Percentiles rank a stretch among this genome's conserved stretches.
These are phyloP conservation scores for Vanderwaltozyma yarrowii DNA, from an alignment of 805 yeast species.

Conservation along the genomic window DNA sequence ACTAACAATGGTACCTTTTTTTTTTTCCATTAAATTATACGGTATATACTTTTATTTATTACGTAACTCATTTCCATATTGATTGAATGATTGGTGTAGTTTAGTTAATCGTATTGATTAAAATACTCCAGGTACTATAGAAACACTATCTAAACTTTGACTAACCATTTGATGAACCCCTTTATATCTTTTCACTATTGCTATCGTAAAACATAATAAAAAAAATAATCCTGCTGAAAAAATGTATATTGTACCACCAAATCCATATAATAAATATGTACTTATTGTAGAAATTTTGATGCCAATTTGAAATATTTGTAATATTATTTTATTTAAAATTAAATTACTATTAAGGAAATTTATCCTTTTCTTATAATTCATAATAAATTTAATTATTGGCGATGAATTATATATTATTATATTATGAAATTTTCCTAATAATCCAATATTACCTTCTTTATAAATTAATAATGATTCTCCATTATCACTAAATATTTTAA, in stretches of 20 bases:
- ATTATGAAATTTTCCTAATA: conserved; percentile 27
- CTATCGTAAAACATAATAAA: conserved; percentile 20
- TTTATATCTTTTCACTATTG: conserved; percentile 20
- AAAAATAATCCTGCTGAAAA: conserved; percentile 25
- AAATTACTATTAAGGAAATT: neutral
- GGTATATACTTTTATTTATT: no score
- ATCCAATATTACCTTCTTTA: conserved; percentile 9
- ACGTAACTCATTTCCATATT: no score
- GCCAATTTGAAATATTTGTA: conserved; percentile 7
- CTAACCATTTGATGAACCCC: conserved; percentile 14
- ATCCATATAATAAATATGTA: conserved; percentile 20
- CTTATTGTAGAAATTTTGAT: conserved; percentile 16
- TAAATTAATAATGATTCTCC: conserved; percentile 9
- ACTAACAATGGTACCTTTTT: no score
- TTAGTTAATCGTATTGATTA: no score
- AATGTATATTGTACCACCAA: conserved; percentile 23
- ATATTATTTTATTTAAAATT: neutral
- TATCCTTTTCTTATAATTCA: neutral
- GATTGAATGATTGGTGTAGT: no score
- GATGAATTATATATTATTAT: conserved; percentile 20
- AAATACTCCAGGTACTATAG: conserved; percentile 8
- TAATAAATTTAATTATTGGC: conserved; percentile 8
- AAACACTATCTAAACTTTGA: conserved; percentile 9
- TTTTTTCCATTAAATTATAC: no score
- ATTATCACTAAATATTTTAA: conserved; percentile 25